These are phyloP conservation scores for Dothistroma septosporum DNA, from an alignment of 2,329 filamentous ascomycete genomes.

Conservation along the genomic window DNA sequence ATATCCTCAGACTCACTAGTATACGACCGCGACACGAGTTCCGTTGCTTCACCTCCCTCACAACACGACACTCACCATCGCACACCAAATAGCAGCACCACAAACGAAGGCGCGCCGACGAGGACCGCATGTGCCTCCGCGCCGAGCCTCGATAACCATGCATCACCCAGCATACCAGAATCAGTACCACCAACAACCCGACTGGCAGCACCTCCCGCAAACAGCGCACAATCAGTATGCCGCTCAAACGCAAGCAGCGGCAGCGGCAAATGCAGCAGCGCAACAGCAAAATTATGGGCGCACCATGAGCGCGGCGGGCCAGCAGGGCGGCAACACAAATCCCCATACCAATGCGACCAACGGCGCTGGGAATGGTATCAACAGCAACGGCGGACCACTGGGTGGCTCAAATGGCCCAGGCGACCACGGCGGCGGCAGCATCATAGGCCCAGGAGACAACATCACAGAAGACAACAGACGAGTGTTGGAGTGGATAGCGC, in stretches of 20 bases:
- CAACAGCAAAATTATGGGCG: conserved; percentile 36
- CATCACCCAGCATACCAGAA: conserved; percentile 60
- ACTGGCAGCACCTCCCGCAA: conserved; percentile 67
- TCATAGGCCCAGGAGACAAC: conserved; percentile 30
- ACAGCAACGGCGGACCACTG: conserved; percentile 16
- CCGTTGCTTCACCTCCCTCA: neutral
- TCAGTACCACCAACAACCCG: conserved; percentile 57
- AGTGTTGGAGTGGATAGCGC: conserved; percentile 89
- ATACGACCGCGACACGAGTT: neutral
- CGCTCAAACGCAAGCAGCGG: conserved; percentile 41
- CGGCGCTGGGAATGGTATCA: conserved; percentile 30
- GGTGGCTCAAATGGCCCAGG: conserved; percentile 15
- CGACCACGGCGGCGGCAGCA: conserved; percentile 30
- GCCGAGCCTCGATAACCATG: conserved; percentile 22
- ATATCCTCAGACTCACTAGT: neutral
- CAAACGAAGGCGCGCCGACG: conserved; percentile 12
- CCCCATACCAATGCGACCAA: conserved; percentile 6
- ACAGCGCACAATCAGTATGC: conserved; percentile 40
- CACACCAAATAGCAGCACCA: neutral
- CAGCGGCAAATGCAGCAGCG: conserved; percentile 43
- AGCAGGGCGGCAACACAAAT: conserved; percentile 32
- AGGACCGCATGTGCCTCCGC: conserved; percentile 21
- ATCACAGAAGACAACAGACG: conserved; percentile 77
- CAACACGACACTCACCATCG: neutral
- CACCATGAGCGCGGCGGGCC: conserved; percentile 34